Conservation (phyloP, 2,329 filamentous ascomycete genomes). For the Epichloe sylvatica region DNA sequence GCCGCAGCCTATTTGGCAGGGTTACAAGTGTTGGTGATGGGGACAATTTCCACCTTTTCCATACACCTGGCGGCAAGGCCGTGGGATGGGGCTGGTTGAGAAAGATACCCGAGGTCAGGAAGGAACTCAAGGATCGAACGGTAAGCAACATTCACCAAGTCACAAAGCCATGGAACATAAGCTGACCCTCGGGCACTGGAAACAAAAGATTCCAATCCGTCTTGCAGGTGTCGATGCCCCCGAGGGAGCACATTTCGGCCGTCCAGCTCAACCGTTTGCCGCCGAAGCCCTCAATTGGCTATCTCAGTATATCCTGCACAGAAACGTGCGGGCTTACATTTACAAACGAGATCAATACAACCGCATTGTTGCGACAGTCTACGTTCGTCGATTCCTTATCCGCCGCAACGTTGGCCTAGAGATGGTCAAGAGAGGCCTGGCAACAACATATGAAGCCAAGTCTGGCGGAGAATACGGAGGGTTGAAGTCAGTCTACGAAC, state of each 20-base stretch:
- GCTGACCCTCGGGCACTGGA: background rate
- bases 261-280: slow-evolving; percentile 70
- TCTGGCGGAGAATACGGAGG: slow-evolving; percentile 78
- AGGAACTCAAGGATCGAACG: slow-evolving; percentile 61
- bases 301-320: slow-evolving; percentile 53
- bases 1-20: slow-evolving; percentile 62
- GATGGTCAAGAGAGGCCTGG: slow-evolving; percentile 74
- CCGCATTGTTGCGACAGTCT: slow-evolving; percentile 76
- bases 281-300: slow-evolving; percentile 74
- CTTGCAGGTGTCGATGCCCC: slow-evolving; percentile 89
- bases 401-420: slow-evolving; percentile 73
- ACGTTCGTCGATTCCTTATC: slow-evolving; percentile 53
- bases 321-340: slow-evolving; percentile 67
- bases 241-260: slow-evolving; percentile 83
- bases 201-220: slow-evolving; percentile 62
- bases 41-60: slow-evolving; percentile 87
- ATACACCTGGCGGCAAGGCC: slow-evolving; percentile 80
- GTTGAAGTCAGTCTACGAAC: slow-evolving; percentile 47
- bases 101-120: slow-evolving; percentile 53
- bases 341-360: slow-evolving; percentile 86
- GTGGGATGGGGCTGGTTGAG: slow-evolving; percentile 90
- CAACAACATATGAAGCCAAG: slow-evolving; percentile 90
- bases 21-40: slow-evolving; percentile 95
- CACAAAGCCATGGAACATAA: background rate
- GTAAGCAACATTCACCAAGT: slow-evolving; percentile 29